Evolutionary conservation across 2,329 filamentous ascomycete species (phyloP).

Genomic region (Leptographium galeiforme): DNA sequence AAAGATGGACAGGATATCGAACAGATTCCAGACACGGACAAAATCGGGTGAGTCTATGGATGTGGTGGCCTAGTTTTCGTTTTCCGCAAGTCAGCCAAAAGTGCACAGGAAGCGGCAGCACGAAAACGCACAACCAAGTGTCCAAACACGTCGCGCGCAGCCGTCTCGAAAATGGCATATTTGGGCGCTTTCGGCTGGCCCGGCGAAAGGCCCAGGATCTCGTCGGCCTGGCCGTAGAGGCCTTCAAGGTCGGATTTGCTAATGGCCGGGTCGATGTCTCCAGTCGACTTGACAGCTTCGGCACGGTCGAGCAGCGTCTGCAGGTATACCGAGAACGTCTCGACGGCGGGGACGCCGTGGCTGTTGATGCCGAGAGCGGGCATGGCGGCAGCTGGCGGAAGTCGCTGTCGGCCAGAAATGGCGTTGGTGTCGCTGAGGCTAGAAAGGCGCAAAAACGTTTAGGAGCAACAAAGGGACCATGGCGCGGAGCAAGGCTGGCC

Average conservation of each 20-base stretch:
- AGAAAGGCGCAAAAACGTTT: not conserved
- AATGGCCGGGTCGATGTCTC: conserved; percentile 60
- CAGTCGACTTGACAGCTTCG: conserved; percentile 40
- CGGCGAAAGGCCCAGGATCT: conserved; percentile 20
- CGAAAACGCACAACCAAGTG: conserved; percentile 53
- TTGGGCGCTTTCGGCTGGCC: conserved; percentile 36
- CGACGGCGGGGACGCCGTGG: conserved; percentile 39
- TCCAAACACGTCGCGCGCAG: conserved; percentile 70
- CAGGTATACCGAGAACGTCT: conserved; percentile 39
- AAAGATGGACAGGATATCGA: conserved; percentile 81
- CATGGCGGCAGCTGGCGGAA: conserved; percentile 24
- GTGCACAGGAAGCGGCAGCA: not conserved
- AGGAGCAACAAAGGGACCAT: not conserved
- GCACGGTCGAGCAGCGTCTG: conserved; percentile 45
- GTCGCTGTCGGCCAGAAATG: too few relatives aligned
- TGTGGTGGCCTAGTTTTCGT: conserved; percentile 46
- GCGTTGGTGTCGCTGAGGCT: not conserved
- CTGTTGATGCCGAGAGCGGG: conserved; percentile 30
- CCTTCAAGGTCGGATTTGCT: conserved; percentile 52
- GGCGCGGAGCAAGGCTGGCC: conserved; percentile 8
- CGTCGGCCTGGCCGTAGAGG: conserved; percentile 29
- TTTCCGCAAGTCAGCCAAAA: not conserved
- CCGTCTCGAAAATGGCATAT: conserved; percentile 67
- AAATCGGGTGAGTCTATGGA: conserved; percentile 68
- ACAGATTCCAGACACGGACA: conserved; percentile 78